Evolutionary conservation across 129 eudicot species (phyloP), one percentile per base, ranked within the genome.

Genomic region (Lactuca sativa): DNA sequence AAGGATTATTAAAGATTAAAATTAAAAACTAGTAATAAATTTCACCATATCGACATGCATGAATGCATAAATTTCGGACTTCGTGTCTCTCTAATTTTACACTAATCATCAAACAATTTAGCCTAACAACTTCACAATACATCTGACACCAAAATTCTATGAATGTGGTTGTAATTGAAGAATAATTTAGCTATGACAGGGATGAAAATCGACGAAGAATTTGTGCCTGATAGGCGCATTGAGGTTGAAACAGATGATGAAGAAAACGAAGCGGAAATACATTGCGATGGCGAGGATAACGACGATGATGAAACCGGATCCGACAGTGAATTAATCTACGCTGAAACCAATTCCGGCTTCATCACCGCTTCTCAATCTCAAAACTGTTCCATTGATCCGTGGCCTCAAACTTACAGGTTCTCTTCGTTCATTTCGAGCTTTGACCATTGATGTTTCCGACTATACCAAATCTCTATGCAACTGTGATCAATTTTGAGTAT

Each of bases 201-300:
- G 53, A 71, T 81, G 78, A 81, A 76, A 64, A 74, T 66, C 70
- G 95, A 87, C 32, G 87, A 79, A 74, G 82, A 81, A 38, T 70
- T 62, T 8, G 85, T 84, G 7, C 73, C 82, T 7, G 89, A 87
- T 70, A 75, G 89, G 15, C 56, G 43, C 16, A 78, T 87, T 6
- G 89, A 71, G 56, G 78, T 87, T 47, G 87, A 80, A 71, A 87
- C 95, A 3, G 95, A 87, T n/a, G 95, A 87, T 37, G 95, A 87
- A 66, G 82, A 82, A 9, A 73, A 84, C 48, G 80, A 81, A 77
- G 95, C 90, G 9, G 83, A 84, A 73, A 79, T 62, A 12, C 77
- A 43, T 66, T 81, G 77, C 51, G 69, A 81, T 4, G 51, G 65
- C 17, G 72, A 67, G 17, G 77, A 73, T 14, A 77, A 80, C 3